A percentile compares a stretch with the other conserved stretches of the same genome.
These are phyloP conservation scores for Debaryomyces udenii DNA, from an alignment of 1,139 yeast species.

Conservation along the genomic window DNA sequence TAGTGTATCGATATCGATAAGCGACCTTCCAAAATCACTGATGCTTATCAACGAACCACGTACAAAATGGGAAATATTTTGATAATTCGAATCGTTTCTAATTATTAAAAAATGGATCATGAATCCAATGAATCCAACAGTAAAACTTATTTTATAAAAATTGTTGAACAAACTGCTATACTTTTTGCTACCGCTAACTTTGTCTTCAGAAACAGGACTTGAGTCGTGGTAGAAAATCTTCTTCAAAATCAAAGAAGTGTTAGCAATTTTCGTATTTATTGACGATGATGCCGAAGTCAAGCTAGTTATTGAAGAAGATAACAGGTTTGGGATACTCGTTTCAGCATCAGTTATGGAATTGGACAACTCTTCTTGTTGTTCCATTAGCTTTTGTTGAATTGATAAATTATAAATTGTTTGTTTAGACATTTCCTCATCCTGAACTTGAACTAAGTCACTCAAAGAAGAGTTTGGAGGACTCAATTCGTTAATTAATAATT, in stretches of 20 bases:
- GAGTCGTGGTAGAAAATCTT: constrained; percentile 26
- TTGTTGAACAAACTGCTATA: constrained; percentile 17
- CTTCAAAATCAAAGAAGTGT: constrained; percentile 37
- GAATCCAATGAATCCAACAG: constrained; percentile 47
- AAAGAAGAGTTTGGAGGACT: constrained; percentile 11
- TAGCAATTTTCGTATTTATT: constrained; percentile 30
- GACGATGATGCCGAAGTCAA: constrained; percentile 35
- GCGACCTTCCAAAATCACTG: constrained; percentile 10
- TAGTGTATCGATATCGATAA: constrained; percentile 14
- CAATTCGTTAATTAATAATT: constrained; percentile 9
- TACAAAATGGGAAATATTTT: constrained; percentile 14
- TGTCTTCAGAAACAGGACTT: constrained; percentile 16
- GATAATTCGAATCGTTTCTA: constrained; percentile 23
- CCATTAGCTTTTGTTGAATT: constrained; percentile 23
- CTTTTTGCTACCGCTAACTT: constrained; percentile 13
- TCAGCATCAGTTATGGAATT: constrained; percentile 24
- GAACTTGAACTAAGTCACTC: constrained; percentile 23
- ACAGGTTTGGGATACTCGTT: constrained; percentile 26
- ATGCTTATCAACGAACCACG: constrained; percentile 11
- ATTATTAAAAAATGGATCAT: constrained; percentile 38
- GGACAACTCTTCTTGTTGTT: constrained; percentile 30
- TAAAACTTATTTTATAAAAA: constrained; percentile 39
- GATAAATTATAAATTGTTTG: constrained; percentile 27
- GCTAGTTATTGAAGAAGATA: constrained; percentile 43
- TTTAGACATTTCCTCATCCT: constrained; percentile 35